These are phyloP conservation scores for Sugiyamaella paludigena DNA, from an alignment of 1,139 yeast genomes.

Conservation along the genomic window DNA sequence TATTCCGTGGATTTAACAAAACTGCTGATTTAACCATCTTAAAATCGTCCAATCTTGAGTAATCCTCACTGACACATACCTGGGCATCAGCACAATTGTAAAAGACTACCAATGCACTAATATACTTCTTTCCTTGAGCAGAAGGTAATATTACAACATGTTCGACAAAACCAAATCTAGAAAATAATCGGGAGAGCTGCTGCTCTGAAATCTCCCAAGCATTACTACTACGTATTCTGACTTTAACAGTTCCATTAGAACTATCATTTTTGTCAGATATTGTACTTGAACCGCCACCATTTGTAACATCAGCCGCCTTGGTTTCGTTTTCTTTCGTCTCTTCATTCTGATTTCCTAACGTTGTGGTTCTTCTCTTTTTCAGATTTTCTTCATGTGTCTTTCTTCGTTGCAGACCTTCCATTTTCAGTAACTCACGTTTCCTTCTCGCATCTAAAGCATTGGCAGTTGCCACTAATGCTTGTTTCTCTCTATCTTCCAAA, in stretches of 20 bases:
- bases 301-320: not conserved
- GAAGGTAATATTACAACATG: conserved; percentile 16
- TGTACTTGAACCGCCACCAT: not conserved
- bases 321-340: not conserved
- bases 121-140: conserved; percentile 9
- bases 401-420: conserved; percentile 35
- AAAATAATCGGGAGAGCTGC: conserved; percentile 1
- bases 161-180: conserved; percentile 18
- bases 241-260: conserved; percentile 13
- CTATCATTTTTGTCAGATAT: not conserved
- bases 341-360: not conserved
- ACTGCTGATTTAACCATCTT: conserved; percentile 6
- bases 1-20: not conserved
- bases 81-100: conserved; percentile 5
- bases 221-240: conserved; percentile 2
- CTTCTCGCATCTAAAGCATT: conserved; percentile 13
- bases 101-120: conserved; percentile 19
- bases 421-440: conserved; percentile 22
- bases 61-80: conserved; percentile 7
- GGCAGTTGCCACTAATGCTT: conserved; percentile 16
- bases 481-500: conserved; percentile 32
- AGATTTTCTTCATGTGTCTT: conserved; percentile 53
- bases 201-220: not conserved
- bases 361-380: conserved; percentile 47
- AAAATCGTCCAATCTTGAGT: conserved; percentile 1